These are phyloP conservation scores for Plantago major DNA, from an alignment of 257 asterid genomes.

Conservation along the genomic window DNA sequence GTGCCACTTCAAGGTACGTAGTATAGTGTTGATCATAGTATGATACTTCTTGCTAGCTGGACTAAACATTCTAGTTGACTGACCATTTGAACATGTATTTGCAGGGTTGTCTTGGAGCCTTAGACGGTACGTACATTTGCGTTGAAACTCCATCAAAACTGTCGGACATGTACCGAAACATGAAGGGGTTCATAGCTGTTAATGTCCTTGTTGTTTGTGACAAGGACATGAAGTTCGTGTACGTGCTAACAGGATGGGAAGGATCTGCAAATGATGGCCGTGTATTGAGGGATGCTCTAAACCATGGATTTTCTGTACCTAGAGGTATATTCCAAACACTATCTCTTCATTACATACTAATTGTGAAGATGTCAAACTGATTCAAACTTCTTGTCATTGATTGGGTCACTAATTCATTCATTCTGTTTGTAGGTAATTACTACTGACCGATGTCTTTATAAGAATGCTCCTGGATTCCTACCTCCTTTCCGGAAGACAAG, in stretches of 20 bases:
- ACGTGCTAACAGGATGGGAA: neutral
- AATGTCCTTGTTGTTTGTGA: conserved; percentile 11
- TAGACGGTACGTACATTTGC: neutral
- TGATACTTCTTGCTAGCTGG: no score
- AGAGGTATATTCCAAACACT: no score
- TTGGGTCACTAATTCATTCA: neutral
- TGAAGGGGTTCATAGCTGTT: neutral
- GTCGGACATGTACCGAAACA: neutral
- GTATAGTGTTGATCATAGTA: no score
- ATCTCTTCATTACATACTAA: neutral
- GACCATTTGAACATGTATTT: no score
- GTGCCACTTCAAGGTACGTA: neutral
- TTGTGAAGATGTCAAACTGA: neutral
- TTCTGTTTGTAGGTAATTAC: neutral
- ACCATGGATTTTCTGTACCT: no score
- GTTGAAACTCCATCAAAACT: neutral
- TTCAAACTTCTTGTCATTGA: no score
- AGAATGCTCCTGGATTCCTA: neutral
- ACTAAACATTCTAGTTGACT: no score
- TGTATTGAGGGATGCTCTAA: neutral
- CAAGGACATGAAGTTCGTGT: neutral
- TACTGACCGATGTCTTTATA: conserved; percentile 1
- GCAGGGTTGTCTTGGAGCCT: conserved; percentile 6
- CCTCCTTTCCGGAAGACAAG: neutral
- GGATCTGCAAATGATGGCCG: neutral